Base-by-base conservation (phyloP, 2,329 filamentous ascomycete genomes). In the Trichoderma sp. region DNA sequence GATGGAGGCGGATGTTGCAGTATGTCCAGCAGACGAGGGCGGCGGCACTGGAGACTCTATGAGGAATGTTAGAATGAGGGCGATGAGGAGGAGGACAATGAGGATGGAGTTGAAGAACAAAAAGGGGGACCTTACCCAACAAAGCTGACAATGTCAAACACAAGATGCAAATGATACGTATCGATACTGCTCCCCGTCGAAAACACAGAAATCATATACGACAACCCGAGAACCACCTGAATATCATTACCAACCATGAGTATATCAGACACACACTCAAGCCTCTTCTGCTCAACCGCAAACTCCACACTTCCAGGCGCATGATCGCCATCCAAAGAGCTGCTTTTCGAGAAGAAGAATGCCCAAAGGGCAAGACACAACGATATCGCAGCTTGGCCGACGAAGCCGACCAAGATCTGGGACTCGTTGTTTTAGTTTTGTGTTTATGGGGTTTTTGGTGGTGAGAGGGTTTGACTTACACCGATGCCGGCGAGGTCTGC, bases 181-280 rank as follows among this genome's bases (percentile, higher is more conserved):
- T 76, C 76, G 25, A 77, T 73, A 2, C 68, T 39, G 35, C 71
- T 68, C 17, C 64, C 70, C 7, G 70, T 72, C 6, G 73, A n/a
- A 68, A 76, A 75, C 27, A 70, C 70, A 10, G 74, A 76, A 42
- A 76, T 71, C 69, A 78, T 72, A 54, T 75, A 74, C n/a, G 75
- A 75, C n/a, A 72, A 71, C 45, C 76, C 76, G 2, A 76, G 71
- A 15, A 76, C 70, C 68, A 76, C 72, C 68, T 78, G 76, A 60
- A 78, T 71, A 50, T 78, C 75, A 25, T 76, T 77, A 19, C 76
- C 76, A 2, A 75, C 69, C 75, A 78, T 77, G 34, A 78, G 72
- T n/a, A 78, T 77, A 25, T 74, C 72, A 1, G 74, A 74, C 29
- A 78, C 72, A 37, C 76, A 74, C 32, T 75, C 71, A 25, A 78